Percentiles rank a stretch among this genome's conserved stretches.
Conservation (phyloP, 805 yeast species). For the Candida ovalis region DNA sequence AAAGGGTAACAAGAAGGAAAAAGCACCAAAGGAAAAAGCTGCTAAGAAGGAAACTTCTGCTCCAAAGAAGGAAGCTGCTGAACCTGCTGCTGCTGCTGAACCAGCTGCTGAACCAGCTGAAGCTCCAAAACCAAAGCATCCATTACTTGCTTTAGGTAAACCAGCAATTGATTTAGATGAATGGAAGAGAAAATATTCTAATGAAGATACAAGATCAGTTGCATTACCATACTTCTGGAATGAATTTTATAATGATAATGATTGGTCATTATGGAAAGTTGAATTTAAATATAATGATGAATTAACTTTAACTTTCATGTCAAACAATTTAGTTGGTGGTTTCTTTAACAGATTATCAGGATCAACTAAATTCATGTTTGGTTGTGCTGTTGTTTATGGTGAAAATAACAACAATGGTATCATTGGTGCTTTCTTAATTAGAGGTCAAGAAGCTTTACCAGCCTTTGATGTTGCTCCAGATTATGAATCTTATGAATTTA, state of each 20-base stretch:
- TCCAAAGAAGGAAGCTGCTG: slow-evolving; percentile 28
- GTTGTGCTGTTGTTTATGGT: slow-evolving; percentile 92
- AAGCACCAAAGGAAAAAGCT: slow-evolving; percentile 36
- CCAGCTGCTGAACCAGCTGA: slow-evolving; percentile 39
- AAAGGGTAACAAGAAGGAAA: slow-evolving; percentile 73
- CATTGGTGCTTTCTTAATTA: slow-evolving; percentile 88
- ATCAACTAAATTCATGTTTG: slow-evolving; percentile 92
- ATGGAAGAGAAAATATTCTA: slow-evolving; percentile 96
- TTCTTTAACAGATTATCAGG: slow-evolving; percentile 93
- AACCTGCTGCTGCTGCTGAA: slow-evolving; percentile 30
- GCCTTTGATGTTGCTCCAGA: slow-evolving; percentile 99
- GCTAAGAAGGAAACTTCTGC: slow-evolving; percentile 1
- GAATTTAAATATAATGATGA: slow-evolving; percentile 98
- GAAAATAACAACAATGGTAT: slow-evolving; percentile 98
- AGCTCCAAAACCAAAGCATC: slow-evolving; percentile 84
- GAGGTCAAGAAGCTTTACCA: slow-evolving; percentile 89
- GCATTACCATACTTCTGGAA: slow-evolving; percentile 98
- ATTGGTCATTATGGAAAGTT: slow-evolving; percentile 94
- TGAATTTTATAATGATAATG: slow-evolving; percentile 82
- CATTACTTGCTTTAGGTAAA: slow-evolving; percentile 80
- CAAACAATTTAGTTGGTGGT: slow-evolving; percentile 97
- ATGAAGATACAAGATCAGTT: slow-evolving; percentile 91
- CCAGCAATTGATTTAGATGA: slow-evolving; percentile 70
- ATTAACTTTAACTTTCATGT: slow-evolving; percentile 95
- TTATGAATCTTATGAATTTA: slow-evolving; percentile 90